A percentile compares a stretch with the other conserved stretches of the same genome.
Evolutionary conservation across 768 basidiomycete species (phyloP).

Genomic region (Kwoniella europaea): DNA sequence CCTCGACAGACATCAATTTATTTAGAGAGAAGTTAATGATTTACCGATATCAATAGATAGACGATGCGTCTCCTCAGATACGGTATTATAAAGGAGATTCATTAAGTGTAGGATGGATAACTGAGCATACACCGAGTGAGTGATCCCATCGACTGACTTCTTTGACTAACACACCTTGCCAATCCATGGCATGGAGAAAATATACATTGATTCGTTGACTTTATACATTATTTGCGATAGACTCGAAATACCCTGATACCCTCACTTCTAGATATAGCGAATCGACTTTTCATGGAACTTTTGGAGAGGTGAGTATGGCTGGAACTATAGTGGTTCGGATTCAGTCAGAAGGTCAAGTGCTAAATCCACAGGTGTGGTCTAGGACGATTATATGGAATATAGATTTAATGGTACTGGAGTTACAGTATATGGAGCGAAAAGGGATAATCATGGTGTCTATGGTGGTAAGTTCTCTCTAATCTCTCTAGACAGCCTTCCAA

Average conservation of each 20-base stretch:
- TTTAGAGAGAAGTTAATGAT: too few relatives aligned
- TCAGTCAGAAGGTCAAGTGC: neutral
- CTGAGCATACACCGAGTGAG: conserved; percentile 12
- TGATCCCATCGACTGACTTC: neutral
- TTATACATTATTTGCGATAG: neutral
- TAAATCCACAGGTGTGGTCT: neutral
- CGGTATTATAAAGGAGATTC: neutral
- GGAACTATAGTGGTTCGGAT: neutral
- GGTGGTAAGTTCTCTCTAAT: conserved; percentile 5
- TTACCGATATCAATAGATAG: conserved; percentile 4
- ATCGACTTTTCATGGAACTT: conserved; percentile 17
- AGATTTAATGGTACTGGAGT: conserved; percentile 40
- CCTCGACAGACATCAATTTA: neutral
- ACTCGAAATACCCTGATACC: conserved; percentile 10
- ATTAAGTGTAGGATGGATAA: conserved; percentile 10
- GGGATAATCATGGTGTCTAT: conserved; percentile 40
- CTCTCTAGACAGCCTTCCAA: too few relatives aligned
- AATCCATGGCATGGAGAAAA: too few relatives aligned
- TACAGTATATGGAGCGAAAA: conserved; percentile 33
- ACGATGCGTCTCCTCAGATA: conserved; percentile 21
- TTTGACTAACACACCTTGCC: too few relatives aligned
- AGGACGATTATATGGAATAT: conserved; percentile 39
- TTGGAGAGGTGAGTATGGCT: conserved; percentile 9
- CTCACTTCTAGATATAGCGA: conserved; percentile 13
- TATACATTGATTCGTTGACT: too few relatives aligned